Percentiles rank a stretch among this genome's conserved stretches.
Evolutionary conservation across 352 stramenopile genomes (phyloP).

Genomic region (Phytophthora hybrid): DNA sequence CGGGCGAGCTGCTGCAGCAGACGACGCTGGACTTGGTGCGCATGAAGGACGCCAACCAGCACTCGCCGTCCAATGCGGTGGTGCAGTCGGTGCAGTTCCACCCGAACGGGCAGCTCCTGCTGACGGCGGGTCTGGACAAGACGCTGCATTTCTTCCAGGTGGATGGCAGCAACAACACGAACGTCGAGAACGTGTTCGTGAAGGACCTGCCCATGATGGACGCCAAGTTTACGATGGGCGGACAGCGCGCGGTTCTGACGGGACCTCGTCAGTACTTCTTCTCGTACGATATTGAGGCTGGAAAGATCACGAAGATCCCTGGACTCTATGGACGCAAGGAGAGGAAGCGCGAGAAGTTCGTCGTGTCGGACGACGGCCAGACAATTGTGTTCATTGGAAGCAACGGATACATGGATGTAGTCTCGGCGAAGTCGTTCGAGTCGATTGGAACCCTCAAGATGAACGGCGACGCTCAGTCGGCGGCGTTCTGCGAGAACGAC

Average conservation of each 20-base stretch:
- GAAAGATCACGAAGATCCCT: constrained; percentile 92
- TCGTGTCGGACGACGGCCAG: constrained; percentile 89
- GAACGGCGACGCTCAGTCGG: constrained; percentile 92
- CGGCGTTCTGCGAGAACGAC: constrained; percentile 94
- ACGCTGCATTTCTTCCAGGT: constrained; percentile 94
- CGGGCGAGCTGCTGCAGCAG: constrained; percentile 64
- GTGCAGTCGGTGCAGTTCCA: constrained; percentile 93
- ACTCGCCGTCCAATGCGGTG: constrained; percentile 82
- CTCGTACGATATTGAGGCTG: constrained; percentile 95
- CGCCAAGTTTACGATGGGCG: constrained; percentile 85
- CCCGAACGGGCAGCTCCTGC: constrained; percentile 84
- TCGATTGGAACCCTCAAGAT: constrained; percentile 96
- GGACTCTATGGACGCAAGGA: constrained; percentile 91
- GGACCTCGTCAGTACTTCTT: constrained; percentile 97
- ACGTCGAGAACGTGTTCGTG: constrained; percentile 91
- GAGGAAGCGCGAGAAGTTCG: constrained; percentile 93
- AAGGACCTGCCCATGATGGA: constrained; percentile 91
- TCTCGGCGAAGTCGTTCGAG: constrained; percentile 93
- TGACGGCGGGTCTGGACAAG: constrained; percentile 94
- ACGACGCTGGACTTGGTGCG: constrained; percentile 71
- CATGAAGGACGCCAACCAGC: constrained; percentile 94
- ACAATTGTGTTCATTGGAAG: constrained; percentile 95
- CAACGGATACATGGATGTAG: constrained; percentile 95
- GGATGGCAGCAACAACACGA: constrained; percentile 89
- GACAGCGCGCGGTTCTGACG: constrained; percentile 90